Evolutionary conservation across 2,329 filamentous ascomycete species (phyloP).

Genomic region (Neoscytalidium dimidiatum): DNA sequence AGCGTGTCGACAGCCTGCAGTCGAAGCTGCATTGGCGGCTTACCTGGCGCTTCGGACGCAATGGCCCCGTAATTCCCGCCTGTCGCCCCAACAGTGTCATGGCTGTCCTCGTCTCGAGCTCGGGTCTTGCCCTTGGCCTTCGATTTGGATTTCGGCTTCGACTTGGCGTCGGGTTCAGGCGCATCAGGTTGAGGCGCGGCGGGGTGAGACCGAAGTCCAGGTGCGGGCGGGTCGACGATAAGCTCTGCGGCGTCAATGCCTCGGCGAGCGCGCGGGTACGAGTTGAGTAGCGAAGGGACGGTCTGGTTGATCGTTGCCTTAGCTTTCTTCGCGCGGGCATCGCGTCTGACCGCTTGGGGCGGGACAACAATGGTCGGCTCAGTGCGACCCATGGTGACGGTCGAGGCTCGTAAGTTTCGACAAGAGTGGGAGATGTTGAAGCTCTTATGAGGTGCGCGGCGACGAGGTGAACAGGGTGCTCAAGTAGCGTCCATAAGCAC

Average conservation of each 20-base stretch:
- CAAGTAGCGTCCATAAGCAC: background rate
- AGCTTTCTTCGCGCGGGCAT: conserved; percentile 54
- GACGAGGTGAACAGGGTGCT: background rate
- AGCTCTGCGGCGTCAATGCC: conserved; percentile 58
- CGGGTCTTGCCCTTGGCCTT: conserved; percentile 22
- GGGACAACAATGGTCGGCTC: conserved; percentile 41
- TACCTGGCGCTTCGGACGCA: background rate
- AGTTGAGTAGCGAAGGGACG: conserved; percentile 58
- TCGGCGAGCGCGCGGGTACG: conserved; percentile 56
- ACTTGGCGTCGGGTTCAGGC: background rate
- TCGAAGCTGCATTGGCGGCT: conserved; percentile 40
- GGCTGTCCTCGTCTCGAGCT: conserved; percentile 11
- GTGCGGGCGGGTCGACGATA: conserved; percentile 40
- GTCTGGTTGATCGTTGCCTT: conserved; percentile 60
- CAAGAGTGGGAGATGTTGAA: background rate
- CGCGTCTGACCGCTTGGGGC: conserved; percentile 36
- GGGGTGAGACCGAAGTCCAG: background rate
- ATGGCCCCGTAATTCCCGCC: background rate
- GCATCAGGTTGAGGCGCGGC: background rate
- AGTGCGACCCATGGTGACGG: conserved; percentile 36
- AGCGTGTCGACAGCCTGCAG: conserved; percentile 57
- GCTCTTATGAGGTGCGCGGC: background rate
- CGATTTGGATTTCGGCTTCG: conserved; percentile 28
- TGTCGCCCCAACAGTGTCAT: conserved; percentile 5
- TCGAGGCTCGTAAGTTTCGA: background rate